A percentile compares a stretch with the other conserved stretches of the same genome.
Conservation (phyloP, 2,329 filamentous ascomycete genomes). For the Pseudogymnoascus sp. region DNA sequence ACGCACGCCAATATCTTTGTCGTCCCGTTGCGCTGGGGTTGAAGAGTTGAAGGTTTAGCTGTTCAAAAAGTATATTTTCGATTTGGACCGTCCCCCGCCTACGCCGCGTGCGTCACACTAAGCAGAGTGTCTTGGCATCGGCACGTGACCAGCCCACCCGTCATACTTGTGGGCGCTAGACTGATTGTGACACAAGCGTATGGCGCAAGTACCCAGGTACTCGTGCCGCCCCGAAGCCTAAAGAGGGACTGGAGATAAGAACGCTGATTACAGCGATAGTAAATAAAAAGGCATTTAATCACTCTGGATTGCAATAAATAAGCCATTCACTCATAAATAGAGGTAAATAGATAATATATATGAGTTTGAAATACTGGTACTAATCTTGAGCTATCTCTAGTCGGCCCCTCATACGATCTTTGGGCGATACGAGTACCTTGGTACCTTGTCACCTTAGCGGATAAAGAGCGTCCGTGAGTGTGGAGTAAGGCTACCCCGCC, state of each 20-base stretch:
- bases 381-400: too few species aligned
- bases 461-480: background rate
- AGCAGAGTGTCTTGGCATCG: background rate
- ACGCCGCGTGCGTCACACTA: slow-evolving; percentile 7
- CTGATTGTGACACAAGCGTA: background rate
- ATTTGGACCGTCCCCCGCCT: background rate
- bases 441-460: slow-evolving; percentile 6
- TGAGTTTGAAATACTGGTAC: too few species aligned
- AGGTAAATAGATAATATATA: too few species aligned
- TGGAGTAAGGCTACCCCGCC: background rate
- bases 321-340: too few species aligned
- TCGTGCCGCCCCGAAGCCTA: background rate
- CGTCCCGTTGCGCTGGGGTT: background rate
- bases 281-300: background rate
- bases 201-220: background rate
- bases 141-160: background rate
- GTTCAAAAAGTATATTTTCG: slow-evolving; percentile 5
- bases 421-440: background rate
- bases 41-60: background rate
- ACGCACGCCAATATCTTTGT: background rate
- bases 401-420: background rate
- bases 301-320: too few species aligned
- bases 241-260: background rate
- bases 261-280: background rate
- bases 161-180: background rate